Percentiles rank a stretch among this genome's conserved stretches.
phyloP scores from a whole-genome alignment of 179 eudicot species.

The Corrigiola litoralis region DNA sequence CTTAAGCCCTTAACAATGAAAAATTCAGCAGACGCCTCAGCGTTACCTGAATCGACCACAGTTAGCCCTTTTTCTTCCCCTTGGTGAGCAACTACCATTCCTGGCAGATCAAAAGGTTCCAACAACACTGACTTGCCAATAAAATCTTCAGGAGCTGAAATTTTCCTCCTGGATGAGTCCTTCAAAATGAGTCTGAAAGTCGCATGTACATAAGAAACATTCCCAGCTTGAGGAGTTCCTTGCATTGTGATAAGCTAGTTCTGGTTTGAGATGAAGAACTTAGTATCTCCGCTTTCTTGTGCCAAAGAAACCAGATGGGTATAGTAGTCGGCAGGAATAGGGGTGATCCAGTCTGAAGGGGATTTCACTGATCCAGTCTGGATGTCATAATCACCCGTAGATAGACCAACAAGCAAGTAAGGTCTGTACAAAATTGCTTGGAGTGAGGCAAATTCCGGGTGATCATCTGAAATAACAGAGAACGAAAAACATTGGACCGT shows the following conservation, averaged over 20 bases:
- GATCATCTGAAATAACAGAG: conserved; percentile 58
- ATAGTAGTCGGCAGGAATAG: conserved; percentile 55
- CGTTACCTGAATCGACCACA: conserved; percentile 16
- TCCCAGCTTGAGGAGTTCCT: conserved; percentile 44
- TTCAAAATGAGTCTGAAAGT: conserved; percentile 60
- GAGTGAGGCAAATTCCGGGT: conserved; percentile 60
- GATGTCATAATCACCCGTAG: conserved; percentile 58
- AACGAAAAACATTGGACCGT: not conserved
- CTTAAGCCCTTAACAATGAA: conserved; percentile 46
- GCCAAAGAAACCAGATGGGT: conserved; percentile 57
- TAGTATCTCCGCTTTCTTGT: conserved; percentile 34
- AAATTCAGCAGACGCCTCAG: conserved; percentile 29
- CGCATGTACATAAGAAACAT: conserved; percentile 39
- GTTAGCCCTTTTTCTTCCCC: conserved; percentile 36
- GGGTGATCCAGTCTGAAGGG: conserved; percentile 54
- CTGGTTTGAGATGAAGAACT: conserved; percentile 40
- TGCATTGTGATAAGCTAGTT: conserved; percentile 38
- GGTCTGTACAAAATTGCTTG: conserved; percentile 87
- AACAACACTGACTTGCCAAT: conserved; percentile 53
- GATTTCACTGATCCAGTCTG: conserved; percentile 35
- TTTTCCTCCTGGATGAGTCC: conserved; percentile 9
- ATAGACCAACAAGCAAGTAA: conserved; percentile 82
- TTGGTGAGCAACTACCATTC: conserved; percentile 47
- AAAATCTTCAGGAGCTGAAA: conserved; percentile 13
- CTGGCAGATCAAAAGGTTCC: conserved; percentile 80